phyloP scores from a whole-genome alignment of 805 yeast species.

The Candida adriatica region DNA sequence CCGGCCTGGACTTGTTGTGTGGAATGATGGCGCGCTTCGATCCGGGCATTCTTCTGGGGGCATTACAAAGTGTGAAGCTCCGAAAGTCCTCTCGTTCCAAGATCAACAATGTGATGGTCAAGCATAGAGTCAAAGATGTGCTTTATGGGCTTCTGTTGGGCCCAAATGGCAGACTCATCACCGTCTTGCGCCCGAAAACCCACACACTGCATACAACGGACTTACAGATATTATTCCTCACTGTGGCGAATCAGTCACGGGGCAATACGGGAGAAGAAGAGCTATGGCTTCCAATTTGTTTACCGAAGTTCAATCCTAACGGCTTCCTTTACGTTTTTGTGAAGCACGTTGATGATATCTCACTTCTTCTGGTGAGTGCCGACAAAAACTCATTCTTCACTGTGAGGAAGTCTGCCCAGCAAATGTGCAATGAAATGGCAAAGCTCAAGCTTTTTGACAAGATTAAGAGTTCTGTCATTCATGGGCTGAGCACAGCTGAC shows the following conservation, averaged over 20 bases:
- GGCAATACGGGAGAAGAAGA: conserved; percentile 44
- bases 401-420: conserved; percentile 54
- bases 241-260: conserved; percentile 46
- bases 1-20: conserved; percentile 62
- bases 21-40: conserved; percentile 43
- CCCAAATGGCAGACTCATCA: conserved; percentile 56
- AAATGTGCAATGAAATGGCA: conserved; percentile 38
- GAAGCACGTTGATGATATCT: conserved; percentile 43
- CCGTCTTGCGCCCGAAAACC: conserved; percentile 65
- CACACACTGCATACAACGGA: conserved; percentile 82
- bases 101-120: conserved; percentile 48
- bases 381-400: conserved; percentile 76
- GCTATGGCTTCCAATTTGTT: conserved; percentile 89
- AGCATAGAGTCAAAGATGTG: conserved; percentile 44
- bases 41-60: conserved; percentile 57
- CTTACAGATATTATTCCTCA: conserved; percentile 62
- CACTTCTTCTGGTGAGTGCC: conserved; percentile 39
- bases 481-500: conserved; percentile 40
- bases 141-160: conserved; percentile 72
- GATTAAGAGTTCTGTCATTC: conserved; percentile 29
- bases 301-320: conserved; percentile 81
- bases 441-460: conserved; percentile 30
- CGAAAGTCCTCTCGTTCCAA: conserved; percentile 49
- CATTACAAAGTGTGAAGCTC: conserved; percentile 57
- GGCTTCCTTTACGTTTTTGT: conserved; percentile 86